Percentiles rank a stretch among this genome's conserved stretches.
Evolutionary conservation across 2,329 filamentous ascomycete species (phyloP).

Genomic region (Rosellinia necatrix): DNA sequence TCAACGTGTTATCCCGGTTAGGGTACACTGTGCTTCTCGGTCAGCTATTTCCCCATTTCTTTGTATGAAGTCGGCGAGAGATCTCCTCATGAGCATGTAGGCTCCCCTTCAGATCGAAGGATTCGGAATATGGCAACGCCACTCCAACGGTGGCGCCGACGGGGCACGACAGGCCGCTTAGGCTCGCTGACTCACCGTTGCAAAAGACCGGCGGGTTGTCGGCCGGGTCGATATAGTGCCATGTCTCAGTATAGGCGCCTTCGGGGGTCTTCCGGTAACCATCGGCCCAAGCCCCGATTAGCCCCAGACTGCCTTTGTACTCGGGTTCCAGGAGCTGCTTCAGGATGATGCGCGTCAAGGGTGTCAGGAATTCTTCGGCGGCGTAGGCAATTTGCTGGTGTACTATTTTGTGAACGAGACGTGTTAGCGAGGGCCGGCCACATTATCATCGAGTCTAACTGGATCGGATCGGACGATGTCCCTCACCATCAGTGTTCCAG

Average conservation of each 20-base stretch:
- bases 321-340: slow-evolving; percentile 42
- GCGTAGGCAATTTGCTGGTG: slow-evolving; percentile 33
- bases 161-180: too few relatives aligned
- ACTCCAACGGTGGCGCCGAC: too few relatives aligned
- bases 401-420: slow-evolving; percentile 12
- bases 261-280: slow-evolving; percentile 42
- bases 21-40: slow-evolving; percentile 37
- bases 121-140: not conserved
- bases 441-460: not conserved
- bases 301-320: slow-evolving; percentile 41
- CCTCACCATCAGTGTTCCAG: slow-evolving; percentile 32
- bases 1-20: slow-evolving; percentile 44
- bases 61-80: too few relatives aligned
- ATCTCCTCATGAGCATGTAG: not conserved
- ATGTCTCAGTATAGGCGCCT: slow-evolving; percentile 43
- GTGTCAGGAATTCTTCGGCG: slow-evolving; percentile 31
- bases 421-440: not conserved
- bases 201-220: slow-evolving; percentile 46
- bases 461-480: not conserved
- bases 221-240: slow-evolving; percentile 49
- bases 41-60: not conserved
- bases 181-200: slow-evolving; percentile 33
- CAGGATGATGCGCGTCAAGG: slow-evolving; percentile 33
- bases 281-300: slow-evolving; percentile 48
- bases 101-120: not conserved